Evolutionary conservation across 768 basidiomycete species (phyloP).

Genomic region (Tulasnella sp.): DNA sequence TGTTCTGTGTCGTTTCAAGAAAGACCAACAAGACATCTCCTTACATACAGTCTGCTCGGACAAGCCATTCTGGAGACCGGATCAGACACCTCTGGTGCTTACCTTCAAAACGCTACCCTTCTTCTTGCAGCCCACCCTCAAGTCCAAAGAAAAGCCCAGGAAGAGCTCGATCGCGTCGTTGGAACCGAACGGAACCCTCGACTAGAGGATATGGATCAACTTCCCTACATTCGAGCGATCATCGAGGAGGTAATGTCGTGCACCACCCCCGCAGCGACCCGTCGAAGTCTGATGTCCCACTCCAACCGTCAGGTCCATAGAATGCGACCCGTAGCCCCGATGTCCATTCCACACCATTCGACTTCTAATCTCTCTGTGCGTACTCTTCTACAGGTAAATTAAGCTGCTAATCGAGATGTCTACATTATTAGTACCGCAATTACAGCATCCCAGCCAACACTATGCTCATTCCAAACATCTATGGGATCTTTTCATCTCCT

Average conservation of each 20-base stretch:
- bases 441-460: constrained; percentile 21
- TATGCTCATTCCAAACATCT: constrained; percentile 19
- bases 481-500: constrained; percentile 37
- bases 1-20: not conserved
- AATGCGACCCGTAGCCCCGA: constrained; percentile 36
- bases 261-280: not conserved
- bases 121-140: constrained; percentile 32
- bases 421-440: constrained; percentile 4
- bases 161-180: constrained; percentile 43
- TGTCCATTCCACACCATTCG: constrained; percentile 29
- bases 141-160: constrained; percentile 46
- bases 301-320: not conserved
- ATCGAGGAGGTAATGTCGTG: constrained; percentile 37
- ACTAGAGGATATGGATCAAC: constrained; percentile 36
- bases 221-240: constrained; percentile 45
- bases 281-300: not conserved
- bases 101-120: constrained; percentile 12
- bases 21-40: not conserved
- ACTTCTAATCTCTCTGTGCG: not conserved
- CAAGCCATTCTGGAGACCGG: constrained; percentile 14
- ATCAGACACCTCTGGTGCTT: not conserved
- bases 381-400: not conserved
- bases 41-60: not conserved
- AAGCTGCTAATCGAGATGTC: not conserved
- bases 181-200: constrained; percentile 35